Conservation (phyloP, 495 filamentous ascomycete species). For the Bombardia bombarda region DNA sequence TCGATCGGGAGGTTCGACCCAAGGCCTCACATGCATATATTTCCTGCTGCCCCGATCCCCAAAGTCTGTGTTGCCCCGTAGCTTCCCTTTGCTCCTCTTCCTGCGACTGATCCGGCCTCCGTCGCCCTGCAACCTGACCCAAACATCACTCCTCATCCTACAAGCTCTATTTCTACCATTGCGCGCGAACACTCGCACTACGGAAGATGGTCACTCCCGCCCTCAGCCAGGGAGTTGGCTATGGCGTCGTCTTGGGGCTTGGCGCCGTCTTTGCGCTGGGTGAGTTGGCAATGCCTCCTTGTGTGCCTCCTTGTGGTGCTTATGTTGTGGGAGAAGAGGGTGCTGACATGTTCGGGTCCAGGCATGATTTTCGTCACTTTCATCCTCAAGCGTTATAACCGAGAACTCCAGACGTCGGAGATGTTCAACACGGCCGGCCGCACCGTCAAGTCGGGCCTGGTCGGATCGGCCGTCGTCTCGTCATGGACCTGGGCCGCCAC, state of each 20-base stretch:
- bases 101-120: no score
- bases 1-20: not conserved
- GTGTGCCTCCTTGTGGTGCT: not conserved
- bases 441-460: slow-evolving; percentile 89
- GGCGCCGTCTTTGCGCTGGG: slow-evolving; percentile 72
- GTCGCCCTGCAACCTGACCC: no score
- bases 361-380: slow-evolving; percentile 60
- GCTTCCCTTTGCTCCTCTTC: not conserved
- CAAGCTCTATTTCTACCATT: not conserved
- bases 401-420: slow-evolving; percentile 92
- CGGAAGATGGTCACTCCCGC: slow-evolving; percentile 32
- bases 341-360: slow-evolving; percentile 2
- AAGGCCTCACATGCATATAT: not conserved
- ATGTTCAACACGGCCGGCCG: slow-evolving; percentile 95
- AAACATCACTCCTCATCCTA: not conserved
- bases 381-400: slow-evolving; percentile 77
- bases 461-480: slow-evolving; percentile 91
- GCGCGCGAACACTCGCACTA: not conserved
- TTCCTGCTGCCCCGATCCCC: not conserved
- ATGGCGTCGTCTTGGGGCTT: slow-evolving; percentile 75
- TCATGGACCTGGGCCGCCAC: slow-evolving; percentile 94
- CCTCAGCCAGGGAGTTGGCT: slow-evolving; percentile 64
- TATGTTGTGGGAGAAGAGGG: slow-evolving; percentile 1
- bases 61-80: not conserved
- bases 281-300: slow-evolving; percentile 25